Evolutionary conservation across 306 rosid species (phyloP).

Genomic region (Quercus alba): DNA sequence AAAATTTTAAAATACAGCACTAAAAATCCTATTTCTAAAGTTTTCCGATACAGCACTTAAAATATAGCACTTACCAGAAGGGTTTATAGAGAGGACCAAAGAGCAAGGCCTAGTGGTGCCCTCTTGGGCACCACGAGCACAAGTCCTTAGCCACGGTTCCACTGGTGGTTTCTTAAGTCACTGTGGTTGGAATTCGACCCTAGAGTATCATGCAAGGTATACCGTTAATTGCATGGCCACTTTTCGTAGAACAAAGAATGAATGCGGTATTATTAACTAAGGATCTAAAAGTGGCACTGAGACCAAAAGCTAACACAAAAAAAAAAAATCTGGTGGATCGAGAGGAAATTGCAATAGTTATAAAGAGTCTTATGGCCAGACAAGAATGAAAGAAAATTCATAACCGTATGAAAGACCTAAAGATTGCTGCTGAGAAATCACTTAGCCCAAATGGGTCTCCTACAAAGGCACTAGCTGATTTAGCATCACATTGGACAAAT

Average conservation of each 20-base stretch:
- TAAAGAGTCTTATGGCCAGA: conserved; percentile 19
- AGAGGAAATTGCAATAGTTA: conserved; percentile 28
- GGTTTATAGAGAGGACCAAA: conserved; percentile 28
- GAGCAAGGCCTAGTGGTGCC: conserved; percentile 24
- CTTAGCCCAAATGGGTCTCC: conserved; percentile 23
- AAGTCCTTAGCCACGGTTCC: conserved; percentile 26
- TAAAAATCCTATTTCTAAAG: too few species aligned
- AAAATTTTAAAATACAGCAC: too few species aligned
- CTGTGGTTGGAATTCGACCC: conserved; percentile 47
- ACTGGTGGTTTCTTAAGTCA: conserved; percentile 32
- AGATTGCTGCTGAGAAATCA: conserved; percentile 17
- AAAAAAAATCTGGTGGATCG: conserved; percentile 13
- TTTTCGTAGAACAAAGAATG: conserved; percentile 26
- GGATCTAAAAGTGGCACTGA: conserved; percentile 22
- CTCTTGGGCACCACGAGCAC: conserved; percentile 40
- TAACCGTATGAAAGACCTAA: background rate
- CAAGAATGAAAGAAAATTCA: conserved; percentile 23
- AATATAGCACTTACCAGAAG: conserved; percentile 13
- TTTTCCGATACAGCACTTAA: too few species aligned
- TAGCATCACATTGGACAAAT: conserved; percentile 21
- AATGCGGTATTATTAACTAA: conserved; percentile 16
- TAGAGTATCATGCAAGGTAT: conserved; percentile 19
- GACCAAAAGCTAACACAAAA: conserved; percentile 12
- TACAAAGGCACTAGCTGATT: conserved; percentile 13
- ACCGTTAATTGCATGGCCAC: conserved; percentile 31